A percentile compares a stretch with the other conserved stretches of the same genome.
phyloP scores from a whole-genome alignment of 1,139 yeast species.

The Barnettozyma hawaiiensis region DNA sequence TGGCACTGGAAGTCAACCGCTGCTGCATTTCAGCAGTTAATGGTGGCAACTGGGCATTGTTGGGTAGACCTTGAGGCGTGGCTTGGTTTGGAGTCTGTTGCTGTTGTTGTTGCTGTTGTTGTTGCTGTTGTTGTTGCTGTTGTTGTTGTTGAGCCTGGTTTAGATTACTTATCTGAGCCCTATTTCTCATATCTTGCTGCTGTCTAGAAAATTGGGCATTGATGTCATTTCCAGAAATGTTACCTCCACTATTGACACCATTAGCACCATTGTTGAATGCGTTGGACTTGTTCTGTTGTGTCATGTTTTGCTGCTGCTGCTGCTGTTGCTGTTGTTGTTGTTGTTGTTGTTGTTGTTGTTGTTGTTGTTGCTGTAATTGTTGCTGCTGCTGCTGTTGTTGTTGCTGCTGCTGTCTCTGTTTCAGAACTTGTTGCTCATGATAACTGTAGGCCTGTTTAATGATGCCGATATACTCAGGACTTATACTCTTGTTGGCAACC shows the following conservation, averaged over 20 bases:
- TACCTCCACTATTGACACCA: constrained; percentile 5
- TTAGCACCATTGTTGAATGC: constrained; percentile 3
- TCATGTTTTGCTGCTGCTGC: constrained; percentile 13
- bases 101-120: too few species aligned
- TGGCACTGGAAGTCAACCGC: constrained; percentile 32
- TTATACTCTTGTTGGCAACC: constrained; percentile 52
- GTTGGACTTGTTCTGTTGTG: constrained; percentile 2
- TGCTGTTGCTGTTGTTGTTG: too few species aligned
- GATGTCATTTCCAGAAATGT: constrained; percentile 9
- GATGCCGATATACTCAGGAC: constrained; percentile 47
- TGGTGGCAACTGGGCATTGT: constrained; percentile 8
- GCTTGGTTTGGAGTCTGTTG: constrained; percentile 14
- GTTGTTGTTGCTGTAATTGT: constrained; percentile 22
- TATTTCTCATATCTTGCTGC: constrained; percentile 21
- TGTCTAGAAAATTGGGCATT: constrained; percentile 20
- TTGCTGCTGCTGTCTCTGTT: constrained; percentile 23
- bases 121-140: too few species aligned
- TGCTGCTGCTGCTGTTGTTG: constrained; percentile 5
- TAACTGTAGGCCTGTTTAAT: constrained; percentile 58
- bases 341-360: constrained; percentile 3
- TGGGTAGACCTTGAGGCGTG: constrained; percentile 6
- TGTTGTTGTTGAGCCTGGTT: constrained; percentile 26
- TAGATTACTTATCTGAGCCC: constrained; percentile 18
- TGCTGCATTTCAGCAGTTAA: constrained; percentile 21
- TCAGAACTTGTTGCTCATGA: constrained; percentile 44